Base-by-base conservation (phyloP, 495 filamentous ascomycete genomes). In the Penicillium ucsense region DNA sequence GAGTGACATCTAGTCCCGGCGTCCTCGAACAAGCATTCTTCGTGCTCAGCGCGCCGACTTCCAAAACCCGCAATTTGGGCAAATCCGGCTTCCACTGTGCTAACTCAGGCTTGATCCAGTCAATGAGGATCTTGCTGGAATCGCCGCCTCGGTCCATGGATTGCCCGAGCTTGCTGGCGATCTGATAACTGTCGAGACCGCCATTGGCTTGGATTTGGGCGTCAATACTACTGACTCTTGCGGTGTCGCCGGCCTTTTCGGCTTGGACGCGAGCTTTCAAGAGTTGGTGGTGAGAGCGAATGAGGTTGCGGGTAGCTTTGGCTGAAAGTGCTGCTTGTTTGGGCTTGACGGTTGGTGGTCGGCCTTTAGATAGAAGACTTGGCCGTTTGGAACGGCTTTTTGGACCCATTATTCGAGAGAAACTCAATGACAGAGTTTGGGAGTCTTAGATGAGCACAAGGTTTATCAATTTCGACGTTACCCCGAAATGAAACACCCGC, bases 101-200 rank as follows among this genome's bases (percentile, higher is more conserved):
- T 43, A 72, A 53, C 31, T 65, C 48, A 3, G 80, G 68, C 40
- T 74, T 63, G 32, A 97, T 75, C 92, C 92, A 99, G 60, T 90
- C 76, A 67, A 96, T 77, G 20, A 99, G 72, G 3, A 91, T 70
- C 57, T 77, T 84, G 39, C 88, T 94, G 27, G 87, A 91, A 70
- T 99, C 92, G 27, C 92, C 92, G 9, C 92, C 92, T 45, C 92
- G 82, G 33, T 86, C 80, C 42, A 76, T 72, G 9, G 84, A 82
- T 62, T 99, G 92, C 3, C 92, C 92, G 43, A 84, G 75, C 38
- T 89, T 83, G 67, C 92, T 97, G 36, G 92, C 92, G 47, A 79
- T 73, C 61, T 99, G 92, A 57, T 99, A 99, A 31, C 71, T 77
- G 50, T 84, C 71, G 31, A 99, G 67, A 1, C 94, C 94, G 27